Evolutionary conservation across 768 basidiomycete genomes (phyloP).

Genomic region (Inosperma sp.): DNA sequence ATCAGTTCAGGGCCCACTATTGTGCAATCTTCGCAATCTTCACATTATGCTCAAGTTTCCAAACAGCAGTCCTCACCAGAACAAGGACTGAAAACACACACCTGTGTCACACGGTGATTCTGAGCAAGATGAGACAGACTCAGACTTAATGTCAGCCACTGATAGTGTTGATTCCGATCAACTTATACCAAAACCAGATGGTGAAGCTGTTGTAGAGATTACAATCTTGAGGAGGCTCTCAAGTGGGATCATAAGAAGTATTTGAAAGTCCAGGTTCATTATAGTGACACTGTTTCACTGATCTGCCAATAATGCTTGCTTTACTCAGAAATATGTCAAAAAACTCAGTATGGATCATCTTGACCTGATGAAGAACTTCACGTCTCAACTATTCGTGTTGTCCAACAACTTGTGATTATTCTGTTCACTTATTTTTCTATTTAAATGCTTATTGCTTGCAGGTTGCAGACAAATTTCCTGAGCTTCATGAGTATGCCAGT

Average conservation of each 20-base stretch:
- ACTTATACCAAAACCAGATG: slow-evolving; percentile 25
- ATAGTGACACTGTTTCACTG: background rate
- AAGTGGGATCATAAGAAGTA: slow-evolving; percentile 19
- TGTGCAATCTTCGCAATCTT: background rate
- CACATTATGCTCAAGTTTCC: background rate
- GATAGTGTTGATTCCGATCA: slow-evolving; percentile 4
- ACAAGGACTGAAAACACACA: background rate
- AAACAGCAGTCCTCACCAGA: background rate
- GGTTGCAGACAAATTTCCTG: background rate
- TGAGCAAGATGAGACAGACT: background rate
- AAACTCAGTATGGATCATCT: slow-evolving; percentile 11
- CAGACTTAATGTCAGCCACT: background rate
- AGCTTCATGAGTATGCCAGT: slow-evolving; percentile 3
- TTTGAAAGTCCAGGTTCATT: slow-evolving; percentile 22
- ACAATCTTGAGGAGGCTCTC: slow-evolving; percentile 21
- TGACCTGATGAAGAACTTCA: slow-evolving; percentile 10
- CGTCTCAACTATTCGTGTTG: background rate
- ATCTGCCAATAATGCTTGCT: background rate
- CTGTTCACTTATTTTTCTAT: background rate
- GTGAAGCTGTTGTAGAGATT: slow-evolving; percentile 23
- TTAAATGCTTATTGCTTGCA: background rate
- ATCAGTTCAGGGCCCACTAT: slow-evolving; percentile 7
- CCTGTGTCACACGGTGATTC: background rate
- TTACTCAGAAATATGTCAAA: slow-evolving; percentile 12
- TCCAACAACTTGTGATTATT: slow-evolving; percentile 3